phyloP scores from a whole-genome alignment of 1,139 yeast genomes.

The Hemisphaericaspora subhashii region DNA sequence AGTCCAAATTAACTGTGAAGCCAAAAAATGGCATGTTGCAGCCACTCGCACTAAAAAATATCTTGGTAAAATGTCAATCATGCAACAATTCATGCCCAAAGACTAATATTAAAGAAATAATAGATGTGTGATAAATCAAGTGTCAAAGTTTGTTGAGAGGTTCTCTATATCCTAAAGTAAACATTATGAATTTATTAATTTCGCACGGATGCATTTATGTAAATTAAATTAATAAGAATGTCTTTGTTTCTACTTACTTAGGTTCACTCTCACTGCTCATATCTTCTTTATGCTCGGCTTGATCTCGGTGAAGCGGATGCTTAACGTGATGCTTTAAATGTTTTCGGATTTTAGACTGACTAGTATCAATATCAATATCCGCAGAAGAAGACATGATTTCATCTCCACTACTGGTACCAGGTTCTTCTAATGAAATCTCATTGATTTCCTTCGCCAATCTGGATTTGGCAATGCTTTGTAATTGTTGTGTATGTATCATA shows the following conservation, averaged over 20 bases:
- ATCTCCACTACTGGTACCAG: conserved; percentile 1
- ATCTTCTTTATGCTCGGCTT: background rate
- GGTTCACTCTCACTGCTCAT: background rate
- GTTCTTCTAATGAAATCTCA: background rate
- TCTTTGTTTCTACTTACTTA: background rate
- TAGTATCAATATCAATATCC: background rate
- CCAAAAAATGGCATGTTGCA: too few relatives aligned
- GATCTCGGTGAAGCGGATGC: background rate
- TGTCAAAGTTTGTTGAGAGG: too few relatives aligned
- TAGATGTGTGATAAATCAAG: too few relatives aligned
- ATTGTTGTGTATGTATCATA: conserved; percentile 29
- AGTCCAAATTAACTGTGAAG: too few relatives aligned
- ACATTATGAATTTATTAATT: background rate
- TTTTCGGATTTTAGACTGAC: background rate
- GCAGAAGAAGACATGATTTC: background rate
- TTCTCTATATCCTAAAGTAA: too few relatives aligned
- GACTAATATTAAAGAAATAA: too few relatives aligned
- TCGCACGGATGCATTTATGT: too few relatives aligned
- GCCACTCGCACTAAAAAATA: too few relatives aligned
- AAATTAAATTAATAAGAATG: too few relatives aligned
- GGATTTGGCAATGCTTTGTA: background rate
- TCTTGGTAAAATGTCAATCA: too few relatives aligned
- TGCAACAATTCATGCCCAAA: too few relatives aligned
- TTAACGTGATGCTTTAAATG: background rate
- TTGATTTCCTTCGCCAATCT: conserved; percentile 1